Percentiles rank a stretch among this genome's conserved stretches.
These are phyloP conservation scores for Cercophora newfieldiana DNA, from an alignment of 495 filamentous ascomycete genomes.

Conservation along the genomic window DNA sequence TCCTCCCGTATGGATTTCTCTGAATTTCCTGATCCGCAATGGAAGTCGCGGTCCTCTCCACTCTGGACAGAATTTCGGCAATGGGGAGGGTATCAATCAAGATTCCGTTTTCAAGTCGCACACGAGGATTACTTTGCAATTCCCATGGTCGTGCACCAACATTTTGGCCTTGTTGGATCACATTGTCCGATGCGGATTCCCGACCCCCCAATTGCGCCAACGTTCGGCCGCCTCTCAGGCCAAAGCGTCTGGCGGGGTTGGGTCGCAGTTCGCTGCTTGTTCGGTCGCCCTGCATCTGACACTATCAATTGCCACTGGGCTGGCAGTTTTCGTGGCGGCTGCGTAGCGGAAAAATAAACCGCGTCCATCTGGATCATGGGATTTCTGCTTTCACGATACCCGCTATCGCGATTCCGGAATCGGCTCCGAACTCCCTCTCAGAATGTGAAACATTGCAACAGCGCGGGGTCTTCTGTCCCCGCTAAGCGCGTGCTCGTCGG, in stretches of 20 bases:
- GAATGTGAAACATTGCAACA: background rate
- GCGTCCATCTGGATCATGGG: background rate
- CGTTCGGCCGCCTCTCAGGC: background rate
- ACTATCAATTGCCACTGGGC: background rate
- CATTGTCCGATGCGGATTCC: background rate
- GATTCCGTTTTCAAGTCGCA: background rate
- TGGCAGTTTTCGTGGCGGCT: background rate
- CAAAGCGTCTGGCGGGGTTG: slow-evolving; percentile 1
- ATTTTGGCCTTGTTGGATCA: too few relatives aligned
- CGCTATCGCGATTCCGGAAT: background rate
- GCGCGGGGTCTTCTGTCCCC: background rate
- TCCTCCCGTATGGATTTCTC: background rate
- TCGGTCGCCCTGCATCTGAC: slow-evolving; percentile 4
- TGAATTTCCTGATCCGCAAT: background rate
- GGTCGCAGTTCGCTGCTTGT: background rate
- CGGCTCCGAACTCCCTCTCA: background rate
- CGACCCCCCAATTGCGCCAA: background rate
- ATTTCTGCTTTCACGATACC: background rate
- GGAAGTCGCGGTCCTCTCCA: too few relatives aligned
- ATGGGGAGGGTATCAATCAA: too few relatives aligned
- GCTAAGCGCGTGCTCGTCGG: background rate
- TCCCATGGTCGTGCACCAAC: too few relatives aligned
- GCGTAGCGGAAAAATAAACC: background rate
- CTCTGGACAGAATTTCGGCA: too few relatives aligned
- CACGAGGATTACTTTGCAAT: background rate